Evolutionary conservation across 2,329 filamentous ascomycete species (phyloP).

Genomic region (Alternaria triticimaculans): DNA sequence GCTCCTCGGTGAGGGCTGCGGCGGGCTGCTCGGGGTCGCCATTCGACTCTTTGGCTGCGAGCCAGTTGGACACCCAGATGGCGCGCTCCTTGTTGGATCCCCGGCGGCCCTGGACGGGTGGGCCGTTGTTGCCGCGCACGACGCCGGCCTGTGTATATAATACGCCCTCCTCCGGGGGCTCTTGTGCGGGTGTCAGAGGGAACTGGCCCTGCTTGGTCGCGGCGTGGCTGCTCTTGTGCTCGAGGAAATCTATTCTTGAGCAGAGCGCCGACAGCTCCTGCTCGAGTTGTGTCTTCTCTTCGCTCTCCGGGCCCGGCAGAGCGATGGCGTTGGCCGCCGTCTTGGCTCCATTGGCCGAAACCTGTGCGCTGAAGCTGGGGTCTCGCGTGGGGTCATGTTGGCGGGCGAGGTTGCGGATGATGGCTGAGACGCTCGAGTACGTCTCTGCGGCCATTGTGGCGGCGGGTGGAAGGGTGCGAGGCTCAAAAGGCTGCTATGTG

Average conservation of each 20-base stretch:
- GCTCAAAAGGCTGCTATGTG: constrained; percentile 40
- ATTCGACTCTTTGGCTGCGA: constrained; percentile 61
- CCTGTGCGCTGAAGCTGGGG: constrained; percentile 53
- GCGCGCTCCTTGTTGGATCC: constrained; percentile 47
- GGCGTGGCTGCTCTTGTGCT: constrained; percentile 75
- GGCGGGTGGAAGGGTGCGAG: constrained; percentile 27
- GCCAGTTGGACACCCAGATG: constrained; percentile 59
- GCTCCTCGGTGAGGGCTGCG: constrained; percentile 75
- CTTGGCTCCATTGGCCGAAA: constrained; percentile 42
- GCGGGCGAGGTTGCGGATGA: constrained; percentile 58
- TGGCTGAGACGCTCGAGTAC: constrained; percentile 47
- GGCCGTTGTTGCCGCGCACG: constrained; percentile 40
- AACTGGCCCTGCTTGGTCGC: constrained; percentile 63
- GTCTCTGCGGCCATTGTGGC: constrained; percentile 46
- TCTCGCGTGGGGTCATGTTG: constrained; percentile 53
- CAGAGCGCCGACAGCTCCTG: constrained; percentile 81
- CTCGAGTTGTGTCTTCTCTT: constrained; percentile 81
- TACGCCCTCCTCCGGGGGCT: constrained; percentile 66
- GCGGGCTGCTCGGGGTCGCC: constrained; percentile 54
- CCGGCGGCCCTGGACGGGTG: constrained; percentile 35
- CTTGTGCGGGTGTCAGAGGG: constrained; percentile 79
- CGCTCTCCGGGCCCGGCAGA: constrained; percentile 77
- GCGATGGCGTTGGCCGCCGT: constrained; percentile 63
- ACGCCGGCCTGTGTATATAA: constrained; percentile 50
- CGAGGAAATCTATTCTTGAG: constrained; percentile 79